Evolutionary conservation across 2,329 filamentous ascomycete species (phyloP).

Genomic region (Venturia oleaginea): DNA sequence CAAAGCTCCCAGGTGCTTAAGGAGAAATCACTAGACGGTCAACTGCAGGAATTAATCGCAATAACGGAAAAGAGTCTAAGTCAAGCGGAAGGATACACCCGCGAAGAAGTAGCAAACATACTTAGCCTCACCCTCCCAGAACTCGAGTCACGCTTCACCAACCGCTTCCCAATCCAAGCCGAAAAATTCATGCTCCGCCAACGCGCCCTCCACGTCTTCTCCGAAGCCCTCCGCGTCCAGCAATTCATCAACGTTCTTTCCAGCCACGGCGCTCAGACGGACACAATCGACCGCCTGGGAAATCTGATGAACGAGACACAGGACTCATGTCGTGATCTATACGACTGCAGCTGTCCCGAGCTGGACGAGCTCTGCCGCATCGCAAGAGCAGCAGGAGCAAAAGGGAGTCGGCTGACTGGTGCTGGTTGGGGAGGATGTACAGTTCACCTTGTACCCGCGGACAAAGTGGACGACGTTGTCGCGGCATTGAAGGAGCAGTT

Average conservation of each 20-base stretch:
- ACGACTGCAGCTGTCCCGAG: conserved; percentile 87
- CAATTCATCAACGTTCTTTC: conserved; percentile 68
- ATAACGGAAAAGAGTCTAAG: conserved; percentile 60
- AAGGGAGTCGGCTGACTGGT: conserved; percentile 79
- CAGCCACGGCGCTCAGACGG: conserved; percentile 22
- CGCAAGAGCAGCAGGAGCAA: conserved; percentile 69
- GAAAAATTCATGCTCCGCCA: conserved; percentile 84
- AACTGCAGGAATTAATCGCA: conserved; percentile 64
- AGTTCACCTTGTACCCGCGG: conserved; percentile 80
- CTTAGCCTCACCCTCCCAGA: conserved; percentile 61
- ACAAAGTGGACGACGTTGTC: conserved; percentile 71
- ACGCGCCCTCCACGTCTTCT: conserved; percentile 82
- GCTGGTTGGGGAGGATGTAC: conserved; percentile 96
- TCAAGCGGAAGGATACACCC: conserved; percentile 75
- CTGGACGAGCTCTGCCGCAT: conserved; percentile 79
- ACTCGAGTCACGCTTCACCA: conserved; percentile 70
- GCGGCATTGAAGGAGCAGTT: conserved; percentile 72
- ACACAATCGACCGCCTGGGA: conserved; percentile 57
- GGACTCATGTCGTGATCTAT: conserved; percentile 73
- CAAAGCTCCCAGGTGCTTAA: conserved; percentile 27
- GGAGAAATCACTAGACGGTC: conserved; percentile 30
- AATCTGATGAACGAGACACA: conserved; percentile 84
- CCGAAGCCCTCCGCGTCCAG: conserved; percentile 77
- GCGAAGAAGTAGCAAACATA: conserved; percentile 69
- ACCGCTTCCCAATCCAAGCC: conserved; percentile 79